Evolutionary conservation across 2,329 filamentous ascomycete species (phyloP), one percentile per base, ranked within the genome.

Genomic region (Thermomyces lanuginosus): DNA sequence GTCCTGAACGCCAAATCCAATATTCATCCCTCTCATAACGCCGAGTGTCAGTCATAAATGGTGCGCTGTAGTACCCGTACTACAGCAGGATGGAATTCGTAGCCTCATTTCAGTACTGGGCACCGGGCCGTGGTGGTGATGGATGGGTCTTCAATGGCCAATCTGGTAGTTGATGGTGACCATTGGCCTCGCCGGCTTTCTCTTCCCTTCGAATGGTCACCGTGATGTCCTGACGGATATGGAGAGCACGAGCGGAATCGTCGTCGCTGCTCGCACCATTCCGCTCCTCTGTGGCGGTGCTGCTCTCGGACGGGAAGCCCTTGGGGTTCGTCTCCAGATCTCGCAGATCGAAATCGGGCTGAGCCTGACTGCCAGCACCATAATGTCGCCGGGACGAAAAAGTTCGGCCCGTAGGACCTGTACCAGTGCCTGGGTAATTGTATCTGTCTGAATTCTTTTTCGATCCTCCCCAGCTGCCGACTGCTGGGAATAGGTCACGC

Each of bases 401-500:
- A n/a, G n/a, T 1, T 38, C 36, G n/a, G 46, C 45, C 29, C 47
- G 49, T 6, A 39, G 34, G 23, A 24, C 19, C 10, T 40, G 40
- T 17, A 31, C 24, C 22, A 26, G 9, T 23, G 17, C 22, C 26
- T 14, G 8, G 30, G 28, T n/a, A 25, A 23, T 27, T 41, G 36
- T 53, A 51, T 22, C 44, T 42, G 12, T 51, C 46, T 6, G 48
- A 45, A 10, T 31, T 39, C 14, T 42, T 39, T 27, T 42, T 48
- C 6, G 50, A 54, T 15, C 48, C 49, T 2, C 50, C 51, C 51
- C 51, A 55, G 32, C 48, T 53, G 35, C 48, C 51, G 34, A 55
- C 41, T 2, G 40, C 41, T 2, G 51, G 53, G 46, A 66, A 66
- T 11, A 63, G 38, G 27, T 63, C 57, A 9, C 60, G 51, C 5